Base-by-base conservation (phyloP, 345 rosid genomes). In the Dovyalis caffra region DNA sequence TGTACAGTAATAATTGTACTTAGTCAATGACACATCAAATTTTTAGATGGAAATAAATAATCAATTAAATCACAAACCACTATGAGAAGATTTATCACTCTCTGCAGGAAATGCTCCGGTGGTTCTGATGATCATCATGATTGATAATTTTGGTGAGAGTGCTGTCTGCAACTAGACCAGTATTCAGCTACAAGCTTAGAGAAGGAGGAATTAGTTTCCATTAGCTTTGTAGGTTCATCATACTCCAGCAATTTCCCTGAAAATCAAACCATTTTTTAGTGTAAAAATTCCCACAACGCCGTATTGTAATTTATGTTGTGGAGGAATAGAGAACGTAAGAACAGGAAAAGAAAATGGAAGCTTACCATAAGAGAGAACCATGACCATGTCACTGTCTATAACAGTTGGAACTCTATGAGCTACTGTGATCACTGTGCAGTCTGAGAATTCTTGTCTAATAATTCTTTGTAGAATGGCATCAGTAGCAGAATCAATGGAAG, bases 401-500 rank as follows among this genome's bases (percentile, higher is more conserved):
- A n/a, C n/a, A n/a, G n/a, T n/a, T n/a, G n/a, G n/a, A n/a, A n/a
- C n/a, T n/a, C n/a, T n/a, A n/a, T n/a, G 82, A 75, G 82, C 82
- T 3, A 82, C 85, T n/a, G 85, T 82, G 20, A 82, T 78, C 1
- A 82, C 80, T 8, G 85, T 78, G 40, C 82, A 72, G 10, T 65
- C 40, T 11, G 75, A 51, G 70, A 78, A 82, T 64, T 78, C 82
- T 61, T 47, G 62, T 53, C 85, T 71, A 40, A 82, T 78, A 14
- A 76, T 78, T 32, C 72, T 82, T 61, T 82, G 85, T 6, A 82
- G 38, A 37, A 78, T 72, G 21, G 78, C 73, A 64, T 82, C 85
- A n/a, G 82, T 82, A 26, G 85, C 80, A 43, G 81, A 78, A 64
- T 82, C 82, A 34, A 82, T 82, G 23, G 85, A 82, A 7, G 85